Evolutionary conservation across 257 asterid species (phyloP), one percentile per base, ranked within the genome.

Genomic region (Knoxia roxburghii): DNA sequence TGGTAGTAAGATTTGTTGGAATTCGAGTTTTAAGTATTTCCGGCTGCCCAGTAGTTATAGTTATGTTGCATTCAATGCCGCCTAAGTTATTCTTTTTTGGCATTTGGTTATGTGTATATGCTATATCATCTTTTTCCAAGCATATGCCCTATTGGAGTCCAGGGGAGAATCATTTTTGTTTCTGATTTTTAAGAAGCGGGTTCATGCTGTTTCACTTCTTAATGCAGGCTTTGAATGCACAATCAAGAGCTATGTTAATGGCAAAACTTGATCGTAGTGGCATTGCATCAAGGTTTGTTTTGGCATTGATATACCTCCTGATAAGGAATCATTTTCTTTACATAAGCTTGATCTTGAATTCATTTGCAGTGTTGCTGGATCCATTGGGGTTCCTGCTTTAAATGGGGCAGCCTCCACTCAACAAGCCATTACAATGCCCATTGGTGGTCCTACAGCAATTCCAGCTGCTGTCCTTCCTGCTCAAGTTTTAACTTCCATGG

Each of bases 181-280:
- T 58, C 24, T 32, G 62, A 26, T 58, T 43, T 58, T 14, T 0
- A 32, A 1, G 33, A 6, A 15, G 10, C 26, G 1, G 21, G 64
- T 20, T 9, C 17, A 5, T 58, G 7, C 39, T 58, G 46, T 64
- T 39, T 39, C 20, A 24, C 41, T 15, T 68, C 77, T n/a, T n/a
- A n/a, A 40, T 74, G 65, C 88, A 94, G 99, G 82, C 96, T 49
- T 73, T 94, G 68, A 94, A 90, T 78, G 97, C 99, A 74, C 97
- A 94, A 76, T 94, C 99, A 43, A 88, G 99, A 80, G 99, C 96
- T 53, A 76, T 90, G 84, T 88, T 90, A 45, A 94, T 94, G 99
- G 93, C 86, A 18, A 94, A 90, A 83, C 82, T 94, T 67, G 99
- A 94, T 77, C 95, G 99, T 56, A 94, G 93, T 64, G 99, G 97